phyloP scores from a whole-genome alignment of 371 early-diverging fungal species.

The Phascolomyces articulosus region DNA sequence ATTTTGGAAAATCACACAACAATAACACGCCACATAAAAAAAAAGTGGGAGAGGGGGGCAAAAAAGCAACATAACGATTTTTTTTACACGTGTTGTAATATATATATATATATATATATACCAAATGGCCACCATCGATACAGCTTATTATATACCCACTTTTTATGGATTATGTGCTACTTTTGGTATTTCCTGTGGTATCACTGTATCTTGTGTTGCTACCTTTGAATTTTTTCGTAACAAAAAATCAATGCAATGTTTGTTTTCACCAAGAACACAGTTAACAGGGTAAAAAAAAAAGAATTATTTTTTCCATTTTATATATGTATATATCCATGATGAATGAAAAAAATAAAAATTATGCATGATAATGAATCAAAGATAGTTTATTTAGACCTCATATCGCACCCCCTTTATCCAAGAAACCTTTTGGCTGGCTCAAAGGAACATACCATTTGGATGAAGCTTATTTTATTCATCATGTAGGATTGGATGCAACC shows the following conservation, averaged over 20 bases:
- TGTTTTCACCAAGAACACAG: conserved; percentile 61
- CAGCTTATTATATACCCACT: conserved; percentile 47
- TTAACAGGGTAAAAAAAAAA: conserved; percentile 37
- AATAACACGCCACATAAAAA: too few relatives aligned
- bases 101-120: neutral
- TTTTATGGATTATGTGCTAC: conserved; percentile 45
- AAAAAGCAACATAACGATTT: too few relatives aligned
- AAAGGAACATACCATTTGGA: conserved; percentile 30
- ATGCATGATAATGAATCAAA: neutral
- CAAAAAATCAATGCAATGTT: conserved; percentile 45
- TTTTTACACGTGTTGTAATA: neutral
- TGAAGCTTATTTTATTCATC: conserved; percentile 47
- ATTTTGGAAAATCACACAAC: too few relatives aligned
- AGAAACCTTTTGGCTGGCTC: conserved; percentile 58
- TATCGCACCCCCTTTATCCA: conserved; percentile 36
- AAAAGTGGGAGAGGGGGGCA: too few relatives aligned
- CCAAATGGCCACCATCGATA: conserved; percentile 44
- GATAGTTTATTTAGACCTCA: conserved; percentile 7
- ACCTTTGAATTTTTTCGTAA: conserved; percentile 56
- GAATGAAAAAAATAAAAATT: neutral
- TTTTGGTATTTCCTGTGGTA: conserved; percentile 52
- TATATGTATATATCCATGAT: neutral
- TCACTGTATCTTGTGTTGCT: conserved; percentile 46
- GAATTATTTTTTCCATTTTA: neutral
- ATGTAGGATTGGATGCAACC: conserved; percentile 67